phyloP scores from a whole-genome alignment of 1,139 yeast species.

The Chernovozyma aurita region DNA sequence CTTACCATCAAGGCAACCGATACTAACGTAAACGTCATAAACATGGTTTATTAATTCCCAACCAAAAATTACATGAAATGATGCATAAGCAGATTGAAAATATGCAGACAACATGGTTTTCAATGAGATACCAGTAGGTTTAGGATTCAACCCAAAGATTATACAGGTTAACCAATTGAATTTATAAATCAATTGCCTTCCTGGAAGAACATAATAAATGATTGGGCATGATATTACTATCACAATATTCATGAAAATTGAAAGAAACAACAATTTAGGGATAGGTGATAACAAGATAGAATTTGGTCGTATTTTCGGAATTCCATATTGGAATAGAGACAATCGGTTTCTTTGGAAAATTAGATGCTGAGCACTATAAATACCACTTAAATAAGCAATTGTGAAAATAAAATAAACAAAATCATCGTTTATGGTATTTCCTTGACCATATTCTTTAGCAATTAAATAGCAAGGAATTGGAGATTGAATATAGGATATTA shows the following conservation, averaged over 20 bases:
- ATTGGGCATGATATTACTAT: conserved; percentile 36
- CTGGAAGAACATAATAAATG: conserved; percentile 32
- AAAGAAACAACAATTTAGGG: background rate
- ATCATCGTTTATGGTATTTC: conserved; percentile 58
- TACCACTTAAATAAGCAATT: conserved; percentile 21
- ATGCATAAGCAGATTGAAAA: conserved; percentile 22
- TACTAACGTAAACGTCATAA: conserved; percentile 68
- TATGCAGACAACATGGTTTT: conserved; percentile 18
- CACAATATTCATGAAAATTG: conserved; percentile 11
- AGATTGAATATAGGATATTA: conserved; percentile 24
- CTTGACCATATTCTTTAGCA: conserved; percentile 46
- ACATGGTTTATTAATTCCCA: conserved; percentile 66
- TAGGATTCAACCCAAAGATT: conserved; percentile 26
- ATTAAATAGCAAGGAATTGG: conserved; percentile 30
- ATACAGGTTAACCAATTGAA: conserved; percentile 16
- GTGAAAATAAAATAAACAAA: conserved; percentile 51
- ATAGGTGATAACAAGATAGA: conserved; percentile 10
- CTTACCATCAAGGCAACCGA: conserved; percentile 79
- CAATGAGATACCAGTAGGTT: conserved; percentile 11
- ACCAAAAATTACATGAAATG: conserved; percentile 35
- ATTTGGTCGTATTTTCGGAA: conserved; percentile 40
- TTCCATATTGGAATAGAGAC: conserved; percentile 41
- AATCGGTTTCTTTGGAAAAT: conserved; percentile 60
- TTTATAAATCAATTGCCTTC: conserved; percentile 44
- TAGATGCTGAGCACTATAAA: conserved; percentile 53